Evolutionary conservation across 768 basidiomycete genomes (phyloP), one percentile per base, ranked within the genome.

Genomic region (Mycena alexandri): DNA sequence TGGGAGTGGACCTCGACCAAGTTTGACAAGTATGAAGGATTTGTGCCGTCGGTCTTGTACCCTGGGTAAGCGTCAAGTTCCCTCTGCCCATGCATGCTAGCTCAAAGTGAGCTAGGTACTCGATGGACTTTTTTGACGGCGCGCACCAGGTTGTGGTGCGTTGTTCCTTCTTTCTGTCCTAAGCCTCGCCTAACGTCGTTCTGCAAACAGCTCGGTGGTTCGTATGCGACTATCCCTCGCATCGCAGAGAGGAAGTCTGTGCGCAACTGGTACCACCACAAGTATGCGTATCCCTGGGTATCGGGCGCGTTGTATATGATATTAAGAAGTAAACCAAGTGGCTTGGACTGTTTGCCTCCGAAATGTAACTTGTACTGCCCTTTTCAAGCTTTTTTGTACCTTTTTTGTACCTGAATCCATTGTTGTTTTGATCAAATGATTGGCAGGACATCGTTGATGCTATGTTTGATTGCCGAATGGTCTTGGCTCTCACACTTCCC

Each of bases 1-100:
- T 99, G 97, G 96, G 96, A 98, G 81, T 99, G 96, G 96, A 98
- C 97, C 0, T 92, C 91, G 21, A 96, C 95, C 17, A 71, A 85
- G 33, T 86, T 96, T 50, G 90, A 89, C 22, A 82, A 81, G 29
- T 83, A 88, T 67, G 89, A 94, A 2, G 96, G 94, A 0, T 99
- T 91, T 75, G 83, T 83, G 50, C 83, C 89, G 11, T 95, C 93
- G 1, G 78, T 78, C 41, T 74, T 97, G 54, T 99, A 99, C 77
- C 98, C 98, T 25, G 98, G 95, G 83, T 96, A 91, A 72, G 93
- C 93, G 19, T 83, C 83, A 68, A 3, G 13, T 34, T 44, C 25
- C 7, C 34, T 36, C 25, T 25, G 8, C n/a, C 14, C 14, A 1
- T 48, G 10, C 2, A 17, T 10, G 12, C 25, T 3, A 4, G 12